Base-by-base conservation (phyloP, 2,329 filamentous ascomycete genomes). In the Botrytis medusae region DNA sequence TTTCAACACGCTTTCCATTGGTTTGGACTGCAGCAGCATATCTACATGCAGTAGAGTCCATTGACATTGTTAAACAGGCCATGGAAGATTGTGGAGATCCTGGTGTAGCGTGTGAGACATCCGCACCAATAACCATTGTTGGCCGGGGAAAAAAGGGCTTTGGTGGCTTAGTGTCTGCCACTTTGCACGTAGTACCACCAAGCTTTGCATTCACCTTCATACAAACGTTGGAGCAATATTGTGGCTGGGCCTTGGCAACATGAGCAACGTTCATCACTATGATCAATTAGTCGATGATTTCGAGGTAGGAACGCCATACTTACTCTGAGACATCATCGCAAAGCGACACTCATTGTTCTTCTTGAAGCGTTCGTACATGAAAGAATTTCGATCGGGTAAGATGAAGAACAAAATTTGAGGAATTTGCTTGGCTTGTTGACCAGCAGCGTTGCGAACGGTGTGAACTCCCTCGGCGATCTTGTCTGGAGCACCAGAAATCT, bases 161-260 rank as follows among this genome's bases (percentile, higher is more conserved):
- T 42, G 64, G 29, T 20, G 71, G 51, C 10, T 73, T 75, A 0
- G n/a, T 16, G 44, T 72, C 72, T 29, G 72, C 67, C 60, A 77
- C 73, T 73, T 85, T 69, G 74, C 84, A 90, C 1, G 94, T 98
- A 0, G 89, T 87, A 9, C 96, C 96, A 22, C 96, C 96, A 3
- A 99, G 87, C 84, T 99, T 99, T 5, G 93, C 92, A 78, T 99
- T 98, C 77, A 99, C 90, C 84, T 99, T 99, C 93, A 99, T 96
- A 76, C 90, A 88, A 0, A 99, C 94, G 75, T 99, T 99, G 1
- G 93, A 96, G 79, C 93, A 92, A 82, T 98, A 98, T 79, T 99
- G 96, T 0, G 87, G 87, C 34, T 92, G 89, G 25, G 88, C 89
- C 80, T 91, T 92, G 54, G 84, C 78, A 0, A 95, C 92, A 74